phyloP scores from a whole-genome alignment of 1,139 yeast species.

The Hemisphaericaspora lyxosophila region DNA sequence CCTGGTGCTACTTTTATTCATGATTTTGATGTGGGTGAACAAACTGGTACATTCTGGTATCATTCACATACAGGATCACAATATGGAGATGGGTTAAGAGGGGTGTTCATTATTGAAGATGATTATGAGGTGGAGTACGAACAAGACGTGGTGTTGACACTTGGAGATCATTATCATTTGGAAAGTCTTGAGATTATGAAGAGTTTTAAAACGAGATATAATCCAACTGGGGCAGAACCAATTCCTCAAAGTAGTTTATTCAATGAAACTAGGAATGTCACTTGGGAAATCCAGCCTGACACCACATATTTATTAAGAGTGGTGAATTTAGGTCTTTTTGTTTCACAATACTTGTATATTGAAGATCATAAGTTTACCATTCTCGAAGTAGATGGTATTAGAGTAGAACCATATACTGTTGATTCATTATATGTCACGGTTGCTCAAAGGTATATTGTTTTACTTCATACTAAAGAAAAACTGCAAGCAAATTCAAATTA shows the following conservation, averaged over 20 bases:
- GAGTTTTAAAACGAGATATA: conserved; percentile 63
- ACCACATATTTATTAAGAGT: conserved; percentile 78
- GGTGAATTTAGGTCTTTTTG: conserved; percentile 82
- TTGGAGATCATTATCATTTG: conserved; percentile 86
- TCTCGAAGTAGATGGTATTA: conserved; percentile 81
- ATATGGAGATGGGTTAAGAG: conserved; percentile 92
- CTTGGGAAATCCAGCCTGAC: conserved; percentile 73
- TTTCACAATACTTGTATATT: conserved; percentile 79
- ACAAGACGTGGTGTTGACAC: conserved; percentile 65
- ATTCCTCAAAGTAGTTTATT: conserved; percentile 77
- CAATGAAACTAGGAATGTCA: conserved; percentile 72
- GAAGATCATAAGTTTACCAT: conserved; percentile 82
- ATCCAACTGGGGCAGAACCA: conserved; percentile 98
- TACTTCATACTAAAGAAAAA: conserved; percentile 63
- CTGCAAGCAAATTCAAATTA: conserved; percentile 54
- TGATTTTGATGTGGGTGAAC: conserved; percentile 81
- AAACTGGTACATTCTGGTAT: conserved; percentile 91
- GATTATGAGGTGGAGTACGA: conserved; percentile 62
- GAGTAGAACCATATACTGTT: conserved; percentile 65
- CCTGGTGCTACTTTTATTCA: conserved; percentile 67
- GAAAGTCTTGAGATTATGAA: conserved; percentile 51
- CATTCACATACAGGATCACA: conserved; percentile 87
- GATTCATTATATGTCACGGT: conserved; percentile 62
- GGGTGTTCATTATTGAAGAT: conserved; percentile 64
- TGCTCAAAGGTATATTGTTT: conserved; percentile 77